Evolutionary conservation across 805 yeast genomes (phyloP), one percentile per base, ranked within the genome.

Genomic region (Nakazawaea siamensis): DNA sequence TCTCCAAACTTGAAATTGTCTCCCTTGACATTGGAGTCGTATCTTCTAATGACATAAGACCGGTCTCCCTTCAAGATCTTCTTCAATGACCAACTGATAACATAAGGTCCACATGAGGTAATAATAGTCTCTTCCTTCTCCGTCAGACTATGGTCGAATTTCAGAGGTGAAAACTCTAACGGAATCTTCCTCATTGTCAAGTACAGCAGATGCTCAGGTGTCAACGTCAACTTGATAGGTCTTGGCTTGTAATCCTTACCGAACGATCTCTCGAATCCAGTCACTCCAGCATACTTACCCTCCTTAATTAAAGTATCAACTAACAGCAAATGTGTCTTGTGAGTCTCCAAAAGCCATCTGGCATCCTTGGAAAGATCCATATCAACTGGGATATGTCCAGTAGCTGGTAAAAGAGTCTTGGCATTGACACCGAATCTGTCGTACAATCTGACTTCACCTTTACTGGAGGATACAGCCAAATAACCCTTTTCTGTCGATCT

Each of bases 1-100:
- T 83, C 70, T 18, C 85, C 86, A 52, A 73, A 83, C 50, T 71
- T 71, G 69, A 86, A 87, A 50, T 80, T 80, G 48, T 84, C 90
- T 27, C 81, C 85, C 36, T 83, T 71, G 40, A 86, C 76, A 28
- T 70, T 59, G 28, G 70, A 69, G 16, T 64, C 57, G 51, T 80
- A 80, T 37, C 73, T 65, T 53, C 73, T 77, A 51, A 88, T 76
- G 33, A 66, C 57, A 52, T 83, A 84, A 5, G 81, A 69, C 29
- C 50, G 47, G 18, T 63, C 67, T 37, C 76, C 73, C 29, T 60
- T 58, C 28, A 79, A 51, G 11, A 81, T 64, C 41, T 76, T 73
- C 44, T 62, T 67, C 50, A 87, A 55, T 10, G 80, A 76, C 95
- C 95, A 87, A 1, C 82, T 68, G 16, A 87, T 70, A 17, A 86